Evolutionary conservation across 495 filamentous ascomycete species (phyloP).

Genomic region (Talaromyces stipitatus): DNA sequence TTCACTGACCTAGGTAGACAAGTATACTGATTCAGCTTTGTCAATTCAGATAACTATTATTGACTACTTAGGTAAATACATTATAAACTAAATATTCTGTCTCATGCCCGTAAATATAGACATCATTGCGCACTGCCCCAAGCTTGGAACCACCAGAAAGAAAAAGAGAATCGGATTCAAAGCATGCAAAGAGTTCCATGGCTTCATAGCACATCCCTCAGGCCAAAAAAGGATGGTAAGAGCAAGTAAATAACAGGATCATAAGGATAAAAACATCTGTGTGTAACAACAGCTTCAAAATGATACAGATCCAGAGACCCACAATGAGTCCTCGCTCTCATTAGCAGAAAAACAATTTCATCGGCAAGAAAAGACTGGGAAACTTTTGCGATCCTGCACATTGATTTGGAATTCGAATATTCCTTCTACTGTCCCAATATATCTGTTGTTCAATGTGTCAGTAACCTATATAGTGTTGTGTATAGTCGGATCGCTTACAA

Average conservation of each 20-base stretch:
- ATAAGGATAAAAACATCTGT: not conserved
- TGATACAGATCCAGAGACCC: not conserved
- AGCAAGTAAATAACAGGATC: not conserved
- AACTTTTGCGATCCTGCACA: conserved; percentile 54
- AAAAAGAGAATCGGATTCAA: not conserved
- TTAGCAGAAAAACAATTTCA: not conserved
- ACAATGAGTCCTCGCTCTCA: not conserved
- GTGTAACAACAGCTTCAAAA: not conserved
- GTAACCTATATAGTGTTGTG: not conserved
- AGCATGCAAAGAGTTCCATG: not conserved
- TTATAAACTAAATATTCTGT: not conserved
- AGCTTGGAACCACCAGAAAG: not conserved
- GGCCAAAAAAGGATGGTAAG: not conserved
- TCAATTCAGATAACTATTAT: not conserved
- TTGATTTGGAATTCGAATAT: conserved; percentile 70
- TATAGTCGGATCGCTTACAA: conserved; percentile 50
- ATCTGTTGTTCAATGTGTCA: conserved; percentile 36
- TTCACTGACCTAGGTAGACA: too few relatives aligned
- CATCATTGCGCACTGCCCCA: too few relatives aligned
- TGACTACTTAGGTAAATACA: not conserved
- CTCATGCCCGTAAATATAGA: not conserved
- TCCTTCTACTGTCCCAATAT: conserved; percentile 64
- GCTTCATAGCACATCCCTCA: not conserved
- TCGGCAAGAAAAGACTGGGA: conserved; percentile 51
- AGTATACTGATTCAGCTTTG: not conserved